Evolutionary conservation across 2,329 filamentous ascomycete species (phyloP).

Genomic region (Fusarium buharicum): DNA sequence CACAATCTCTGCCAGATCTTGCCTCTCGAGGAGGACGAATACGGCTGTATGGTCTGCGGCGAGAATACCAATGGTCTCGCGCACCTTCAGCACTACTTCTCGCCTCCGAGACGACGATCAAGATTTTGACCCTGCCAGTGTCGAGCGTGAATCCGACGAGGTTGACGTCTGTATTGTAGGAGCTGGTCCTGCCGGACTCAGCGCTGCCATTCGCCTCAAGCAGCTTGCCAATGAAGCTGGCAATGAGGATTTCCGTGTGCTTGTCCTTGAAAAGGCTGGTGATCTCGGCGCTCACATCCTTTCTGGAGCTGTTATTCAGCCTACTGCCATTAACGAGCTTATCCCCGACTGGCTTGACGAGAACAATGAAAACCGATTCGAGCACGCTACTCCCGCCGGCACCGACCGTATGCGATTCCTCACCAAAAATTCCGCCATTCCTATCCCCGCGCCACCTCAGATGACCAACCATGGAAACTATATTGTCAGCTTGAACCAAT

Average conservation of each 20-base stretch:
- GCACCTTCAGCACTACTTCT: constrained; percentile 53
- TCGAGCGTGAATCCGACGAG: constrained; percentile 90
- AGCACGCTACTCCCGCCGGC: constrained; percentile 84
- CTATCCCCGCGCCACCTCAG: constrained; percentile 89
- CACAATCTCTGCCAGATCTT: constrained; percentile 31
- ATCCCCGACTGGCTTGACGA: constrained; percentile 93
- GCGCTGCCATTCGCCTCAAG: constrained; percentile 93
- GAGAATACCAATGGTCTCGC: constrained; percentile 38
- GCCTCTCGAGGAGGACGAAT: constrained; percentile 24
- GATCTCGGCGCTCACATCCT: constrained; percentile 95
- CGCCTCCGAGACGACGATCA: constrained; percentile 55
- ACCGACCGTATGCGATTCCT: constrained; percentile 93
- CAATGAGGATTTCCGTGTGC: constrained; percentile 93
- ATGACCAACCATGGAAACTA: constrained; percentile 99
- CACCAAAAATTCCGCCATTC: constrained; percentile 80
- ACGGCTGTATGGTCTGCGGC: constrained; percentile 33
- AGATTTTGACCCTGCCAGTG: constrained; percentile 70
- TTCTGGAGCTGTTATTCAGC: constrained; percentile 94
- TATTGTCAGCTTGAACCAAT: constrained; percentile 94
- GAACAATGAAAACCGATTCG: constrained; percentile 87
- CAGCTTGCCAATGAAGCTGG: constrained; percentile 94
- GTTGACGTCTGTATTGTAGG: constrained; percentile 98
- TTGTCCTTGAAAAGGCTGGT: constrained; percentile 93
- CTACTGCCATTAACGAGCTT: constrained; percentile 86
- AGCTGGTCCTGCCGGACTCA: constrained; percentile 92